phyloP scores from a whole-genome alignment of 225 moss, liverwort and hornwort species.

The Antitrichia curtipendula region DNA sequence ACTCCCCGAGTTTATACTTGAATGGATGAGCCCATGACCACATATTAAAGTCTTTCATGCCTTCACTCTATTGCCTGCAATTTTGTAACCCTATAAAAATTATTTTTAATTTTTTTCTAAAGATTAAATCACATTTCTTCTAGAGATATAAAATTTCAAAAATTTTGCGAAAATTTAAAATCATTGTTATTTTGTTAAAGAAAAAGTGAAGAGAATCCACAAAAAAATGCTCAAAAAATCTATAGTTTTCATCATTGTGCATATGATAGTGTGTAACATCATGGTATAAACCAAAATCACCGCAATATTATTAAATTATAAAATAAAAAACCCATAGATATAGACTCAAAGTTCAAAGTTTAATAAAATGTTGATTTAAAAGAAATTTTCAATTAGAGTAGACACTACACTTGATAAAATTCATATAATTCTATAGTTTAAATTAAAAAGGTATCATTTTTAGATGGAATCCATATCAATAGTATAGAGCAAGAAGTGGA shows the following conservation, averaged over 20 bases:
- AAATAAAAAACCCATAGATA: neutral
- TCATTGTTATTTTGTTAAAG: neutral
- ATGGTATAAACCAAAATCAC: neutral
- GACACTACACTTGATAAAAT: neutral
- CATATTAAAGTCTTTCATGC: neutral
- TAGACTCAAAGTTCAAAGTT: neutral
- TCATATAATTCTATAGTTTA: neutral
- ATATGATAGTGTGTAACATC: no score
- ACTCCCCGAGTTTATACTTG: no score
- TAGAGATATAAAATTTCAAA: neutral
- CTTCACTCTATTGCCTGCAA: neutral
- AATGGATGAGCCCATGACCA: no score
- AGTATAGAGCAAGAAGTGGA: neutral
- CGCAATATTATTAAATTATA: no score
- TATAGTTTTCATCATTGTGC: neutral
- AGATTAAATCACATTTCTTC: neutral
- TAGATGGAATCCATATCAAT: neutral
- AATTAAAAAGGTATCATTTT: neutral
- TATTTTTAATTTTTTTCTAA: fast-evolving
- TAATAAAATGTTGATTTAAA: neutral
- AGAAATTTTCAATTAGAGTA: neutral
- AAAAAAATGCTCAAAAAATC: neutral
- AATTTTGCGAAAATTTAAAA: neutral
- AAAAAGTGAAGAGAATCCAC: neutral
- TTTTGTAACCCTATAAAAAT: neutral